Percentiles rank a stretch among this genome's conserved stretches.
Conservation (phyloP, 306 rosid genomes). For the Biancaea sappan region DNA sequence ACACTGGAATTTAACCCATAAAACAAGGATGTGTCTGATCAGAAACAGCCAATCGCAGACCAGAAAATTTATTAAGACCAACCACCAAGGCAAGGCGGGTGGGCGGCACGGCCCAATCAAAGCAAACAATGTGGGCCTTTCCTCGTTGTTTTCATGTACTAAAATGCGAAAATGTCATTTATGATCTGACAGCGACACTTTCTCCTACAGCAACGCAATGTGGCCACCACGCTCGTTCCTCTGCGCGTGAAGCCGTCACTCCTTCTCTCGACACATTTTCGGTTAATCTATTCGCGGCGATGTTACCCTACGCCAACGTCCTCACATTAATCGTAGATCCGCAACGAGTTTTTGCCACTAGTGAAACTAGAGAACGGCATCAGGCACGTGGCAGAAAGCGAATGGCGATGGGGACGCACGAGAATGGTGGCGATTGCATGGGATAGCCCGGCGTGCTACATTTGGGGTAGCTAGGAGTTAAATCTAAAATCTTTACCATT, state of each 20-base stretch:
- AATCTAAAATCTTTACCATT: not conserved
- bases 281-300: conserved; percentile 14
- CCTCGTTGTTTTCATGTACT: conserved; percentile 36
- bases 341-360: conserved; percentile 14
- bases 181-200: conserved; percentile 42
- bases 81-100: conserved; percentile 32
- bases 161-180: conserved; percentile 39
- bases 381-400: conserved; percentile 34
- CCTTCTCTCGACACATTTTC: conserved; percentile 17
- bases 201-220: conserved; percentile 17
- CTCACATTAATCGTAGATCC: not conserved
- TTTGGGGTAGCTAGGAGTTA: not conserved
- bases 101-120: conserved; percentile 42
- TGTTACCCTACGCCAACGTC: not conserved
- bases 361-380: accelerated
- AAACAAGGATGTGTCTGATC: conserved; percentile 22
- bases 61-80: conserved; percentile 18
- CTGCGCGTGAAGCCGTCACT: conserved; percentile 40
- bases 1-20: conserved; percentile 4
- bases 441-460: conserved; percentile 23
- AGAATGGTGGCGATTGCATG: conserved; percentile 23
- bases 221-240: conserved; percentile 18
- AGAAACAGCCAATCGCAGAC: conserved; percentile 39
- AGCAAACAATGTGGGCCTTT: conserved; percentile 6
- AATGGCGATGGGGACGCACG: not conserved